Percentiles rank a stretch among this genome's conserved stretches.
Conservation (phyloP, 2,329 filamentous ascomycete species). For the Xylariaceae sp. region DNA sequence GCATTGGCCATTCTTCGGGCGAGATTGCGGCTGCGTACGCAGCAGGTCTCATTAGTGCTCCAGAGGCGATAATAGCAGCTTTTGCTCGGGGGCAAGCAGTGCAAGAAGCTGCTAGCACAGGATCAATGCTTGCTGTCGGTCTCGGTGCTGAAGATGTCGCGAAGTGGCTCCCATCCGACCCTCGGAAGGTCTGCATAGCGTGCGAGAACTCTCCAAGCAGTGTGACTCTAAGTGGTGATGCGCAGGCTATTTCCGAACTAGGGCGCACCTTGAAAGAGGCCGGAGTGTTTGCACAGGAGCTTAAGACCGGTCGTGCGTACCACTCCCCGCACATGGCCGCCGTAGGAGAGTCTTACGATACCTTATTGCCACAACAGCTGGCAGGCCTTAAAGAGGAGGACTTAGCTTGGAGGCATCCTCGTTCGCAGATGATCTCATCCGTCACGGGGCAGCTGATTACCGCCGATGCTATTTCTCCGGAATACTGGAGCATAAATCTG, state of each 20-base stretch:
- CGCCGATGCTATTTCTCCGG: conserved; percentile 14
- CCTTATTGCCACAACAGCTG: conserved; percentile 13
- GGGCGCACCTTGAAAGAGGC: conserved; percentile 47
- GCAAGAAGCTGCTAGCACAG: conserved; percentile 14
- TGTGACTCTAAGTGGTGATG: conserved; percentile 55
- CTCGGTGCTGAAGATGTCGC: conserved; percentile 34
- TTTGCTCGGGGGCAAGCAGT: conserved; percentile 33
- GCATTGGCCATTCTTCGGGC: conserved; percentile 46
- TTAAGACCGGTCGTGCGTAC: conserved; percentile 49
- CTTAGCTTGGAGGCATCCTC: conserved; percentile 21
- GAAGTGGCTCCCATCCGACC: conserved; percentile 25
- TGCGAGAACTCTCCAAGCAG: conserved; percentile 46
- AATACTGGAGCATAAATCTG: conserved; percentile 38
- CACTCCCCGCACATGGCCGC: conserved; percentile 49
- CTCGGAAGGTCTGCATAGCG: conserved; percentile 40
- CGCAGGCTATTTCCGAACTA: conserved; percentile 49
- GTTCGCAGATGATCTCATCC: conserved; percentile 32
- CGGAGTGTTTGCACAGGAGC: conserved; percentile 54
- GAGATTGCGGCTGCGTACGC: conserved; percentile 54
- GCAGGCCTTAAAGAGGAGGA: conserved; percentile 23
- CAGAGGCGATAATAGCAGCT: conserved; percentile 35
- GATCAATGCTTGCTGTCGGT: conserved; percentile 43
- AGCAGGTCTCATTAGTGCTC: conserved; percentile 33
- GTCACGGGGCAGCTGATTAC: conserved; percentile 30
- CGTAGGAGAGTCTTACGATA: conserved; percentile 44